A percentile compares a stretch with the other conserved stretches of the same genome.
Conservation (phyloP, 495 filamentous ascomycete genomes). For the Aspergillus incahuasiensis region DNA sequence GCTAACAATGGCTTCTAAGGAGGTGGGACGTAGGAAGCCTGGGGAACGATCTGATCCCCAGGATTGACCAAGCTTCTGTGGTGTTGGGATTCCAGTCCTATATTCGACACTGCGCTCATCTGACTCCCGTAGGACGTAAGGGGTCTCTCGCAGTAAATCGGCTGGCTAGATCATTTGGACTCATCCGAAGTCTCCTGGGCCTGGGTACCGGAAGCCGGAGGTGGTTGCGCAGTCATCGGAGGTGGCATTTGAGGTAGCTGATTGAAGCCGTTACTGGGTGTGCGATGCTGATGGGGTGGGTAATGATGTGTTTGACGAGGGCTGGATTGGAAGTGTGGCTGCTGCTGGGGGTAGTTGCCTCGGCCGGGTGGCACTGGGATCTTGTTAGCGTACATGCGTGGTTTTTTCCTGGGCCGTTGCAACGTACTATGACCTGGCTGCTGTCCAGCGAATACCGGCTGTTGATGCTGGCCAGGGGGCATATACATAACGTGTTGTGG, state of each 20-base stretch:
- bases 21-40: slow-evolving; percentile 1
- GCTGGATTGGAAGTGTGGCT: slow-evolving; percentile 57
- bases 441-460: slow-evolving; percentile 62
- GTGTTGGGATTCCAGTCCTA: not conserved
- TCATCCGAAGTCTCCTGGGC: slow-evolving; percentile 49
- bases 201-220: slow-evolving; percentile 33
- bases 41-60: slow-evolving; percentile 7
- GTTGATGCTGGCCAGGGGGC: slow-evolving; percentile 63
- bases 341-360: slow-evolving; percentile 53
- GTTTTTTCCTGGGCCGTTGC: not conserved
- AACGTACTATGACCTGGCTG: slow-evolving; percentile 63
- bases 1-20: slow-evolving; percentile 12
- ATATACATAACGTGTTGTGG: slow-evolving; percentile 57
- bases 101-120: slow-evolving; percentile 1
- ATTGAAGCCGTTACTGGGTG: slow-evolving; percentile 54
- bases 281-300: slow-evolving; percentile 56
- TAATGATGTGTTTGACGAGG: slow-evolving; percentile 65
- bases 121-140: not conserved
- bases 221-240: slow-evolving; percentile 41
- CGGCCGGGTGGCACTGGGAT: slow-evolving; percentile 55
- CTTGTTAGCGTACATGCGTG: slow-evolving; percentile 20
- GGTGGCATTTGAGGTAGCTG: slow-evolving; percentile 47
- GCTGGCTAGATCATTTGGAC: slow-evolving; percentile 46
- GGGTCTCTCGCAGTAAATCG: slow-evolving; percentile 2
- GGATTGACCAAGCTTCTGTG: not conserved